Percentiles rank a stretch among this genome's conserved stretches.
These are phyloP conservation scores for Globisporangium perplexum DNA, from an alignment of 352 stramenopile species.

Conservation along the genomic window DNA sequence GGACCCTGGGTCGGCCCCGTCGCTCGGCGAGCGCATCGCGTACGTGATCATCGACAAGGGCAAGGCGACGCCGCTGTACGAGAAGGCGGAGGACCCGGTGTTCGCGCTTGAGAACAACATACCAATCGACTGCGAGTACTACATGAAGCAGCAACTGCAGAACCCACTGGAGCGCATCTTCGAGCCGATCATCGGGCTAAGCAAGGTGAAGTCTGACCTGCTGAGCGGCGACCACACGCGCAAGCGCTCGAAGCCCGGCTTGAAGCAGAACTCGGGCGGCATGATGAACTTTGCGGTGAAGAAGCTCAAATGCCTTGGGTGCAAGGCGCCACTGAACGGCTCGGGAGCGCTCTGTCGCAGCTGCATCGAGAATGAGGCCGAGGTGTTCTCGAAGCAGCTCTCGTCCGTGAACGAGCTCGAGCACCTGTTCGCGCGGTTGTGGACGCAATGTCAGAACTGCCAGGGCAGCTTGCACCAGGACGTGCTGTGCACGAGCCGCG, in stretches of 20 bases:
- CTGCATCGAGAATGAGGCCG: slow-evolving; percentile 89
- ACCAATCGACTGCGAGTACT: slow-evolving; percentile 99
- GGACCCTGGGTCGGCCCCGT: slow-evolving; percentile 95
- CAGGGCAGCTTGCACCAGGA: slow-evolving; percentile 97
- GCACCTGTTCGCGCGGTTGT: slow-evolving; percentile 93
- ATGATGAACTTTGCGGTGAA: slow-evolving; percentile 99
- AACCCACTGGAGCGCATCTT: slow-evolving; percentile 98
- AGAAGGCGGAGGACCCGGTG: slow-evolving; percentile 98
- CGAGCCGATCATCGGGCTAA: slow-evolving; percentile 95
- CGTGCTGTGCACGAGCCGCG: slow-evolving; percentile 94
- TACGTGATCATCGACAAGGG: slow-evolving; percentile 99
- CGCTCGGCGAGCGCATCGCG: slow-evolving; percentile 97
- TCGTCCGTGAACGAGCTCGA: slow-evolving; percentile 91
- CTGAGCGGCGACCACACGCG: slow-evolving; percentile 97
- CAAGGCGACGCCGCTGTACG: slow-evolving; percentile 94
- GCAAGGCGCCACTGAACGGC: slow-evolving; percentile 92
- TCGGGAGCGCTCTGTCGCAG: slow-evolving; percentile 91
- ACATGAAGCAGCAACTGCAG: slow-evolving; percentile 98
- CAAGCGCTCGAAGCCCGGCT: slow-evolving; percentile 95
- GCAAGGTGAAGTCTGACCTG: slow-evolving; percentile 89
- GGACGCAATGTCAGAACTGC: slow-evolving; percentile 98
- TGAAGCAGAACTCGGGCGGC: slow-evolving; percentile 93
- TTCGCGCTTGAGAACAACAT: slow-evolving; percentile 99
- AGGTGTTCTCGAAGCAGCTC: slow-evolving; percentile 96
- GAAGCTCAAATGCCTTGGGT: slow-evolving; percentile 97